A percentile compares a stretch with the other conserved stretches of the same genome.
Conservation (phyloP, 2,329 filamentous ascomycete genomes). For the Chrysoporthe austroafricana region DNA sequence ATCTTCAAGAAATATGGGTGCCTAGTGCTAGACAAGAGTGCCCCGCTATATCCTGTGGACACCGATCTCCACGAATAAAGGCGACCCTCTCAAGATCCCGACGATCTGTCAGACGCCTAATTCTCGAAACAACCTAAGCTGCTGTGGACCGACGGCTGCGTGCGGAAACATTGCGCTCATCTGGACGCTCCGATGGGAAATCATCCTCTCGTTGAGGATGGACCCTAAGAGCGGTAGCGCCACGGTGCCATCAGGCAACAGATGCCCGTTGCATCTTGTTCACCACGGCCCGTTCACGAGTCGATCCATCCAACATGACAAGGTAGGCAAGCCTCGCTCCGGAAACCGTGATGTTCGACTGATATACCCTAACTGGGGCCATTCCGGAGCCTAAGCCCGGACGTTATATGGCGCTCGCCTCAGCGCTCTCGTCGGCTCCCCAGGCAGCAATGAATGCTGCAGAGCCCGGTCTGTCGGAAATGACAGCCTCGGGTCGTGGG, state of each 20-base stretch:
- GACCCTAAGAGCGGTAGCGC: neutral
- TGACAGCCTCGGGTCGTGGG: neutral
- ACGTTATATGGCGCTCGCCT: neutral
- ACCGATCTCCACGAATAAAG: neutral
- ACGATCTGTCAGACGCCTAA: neutral
- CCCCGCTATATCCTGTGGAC: neutral
- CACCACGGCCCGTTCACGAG: neutral
- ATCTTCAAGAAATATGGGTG: neutral
- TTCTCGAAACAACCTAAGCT: neutral
- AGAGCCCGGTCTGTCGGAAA: neutral
- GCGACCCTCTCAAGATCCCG: neutral
- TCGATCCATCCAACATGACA: neutral
- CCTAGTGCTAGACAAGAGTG: neutral
- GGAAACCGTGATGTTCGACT: neutral
- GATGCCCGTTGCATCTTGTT: neutral
- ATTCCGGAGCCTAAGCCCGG: neutral
- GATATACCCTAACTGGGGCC: neutral
- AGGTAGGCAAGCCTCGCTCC: neutral
- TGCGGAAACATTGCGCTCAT: neutral
- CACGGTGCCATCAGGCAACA: neutral
- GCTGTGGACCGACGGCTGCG: neutral
- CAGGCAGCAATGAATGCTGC: neutral
- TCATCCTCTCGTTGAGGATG: neutral
- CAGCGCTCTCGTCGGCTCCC: too few relatives aligned
- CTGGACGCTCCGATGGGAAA: neutral